Evolutionary conservation across 1,284 basidiomycete genomes (phyloP), one percentile per base, ranked within the genome.

Genomic region (Rhodotorula mucilaginosa): DNA sequence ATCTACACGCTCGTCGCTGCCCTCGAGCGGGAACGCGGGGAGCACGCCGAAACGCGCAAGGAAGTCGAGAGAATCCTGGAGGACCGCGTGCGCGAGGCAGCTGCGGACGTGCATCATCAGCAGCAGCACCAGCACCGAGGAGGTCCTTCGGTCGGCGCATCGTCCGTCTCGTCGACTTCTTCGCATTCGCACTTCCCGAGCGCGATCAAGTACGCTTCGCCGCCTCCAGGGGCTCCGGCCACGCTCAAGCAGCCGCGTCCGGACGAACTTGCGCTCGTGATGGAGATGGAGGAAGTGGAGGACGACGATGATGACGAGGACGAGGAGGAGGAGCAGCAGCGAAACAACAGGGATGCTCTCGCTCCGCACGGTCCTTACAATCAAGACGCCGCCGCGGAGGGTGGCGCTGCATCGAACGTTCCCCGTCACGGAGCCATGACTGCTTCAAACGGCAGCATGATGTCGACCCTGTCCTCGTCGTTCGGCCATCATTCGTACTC

Each of bases 1-100:
- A 78, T 79, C 58, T 77, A 78, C 64, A 73, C 65, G 15, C 74
- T 79, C 58, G 77, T 74, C 47, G 77, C 73, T 5, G 73, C 77
- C 8, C 64, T 79, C 39, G 79, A 80, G 64, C 68, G 73, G 29
- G 79, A 80, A 67, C 64, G 75, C 31, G 65, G 68, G 31, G 77
- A 77, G 70, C 73, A 74, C 48, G 69, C 51, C 23, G 72, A 74
- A 62, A 72, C 71, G 66, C 61, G 68, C 51, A 64, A 65, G 44
- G 65, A 72, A 60, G 70, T 76, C 58, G 70, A 74, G 58, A 46
- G 68, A 23, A 56, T 76, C 47, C 57, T 68, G 10, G 71, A 68
- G 26, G 67, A 77, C 26, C 71, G 69, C 31, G 67, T 68, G 31
- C 34, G 58, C 29, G 70, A 68, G 59, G 63, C 59, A 2, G 66